Base-by-base conservation (phyloP, 225 moss, liverwort and hornwort genomes). In the Climacium dendroides region DNA sequence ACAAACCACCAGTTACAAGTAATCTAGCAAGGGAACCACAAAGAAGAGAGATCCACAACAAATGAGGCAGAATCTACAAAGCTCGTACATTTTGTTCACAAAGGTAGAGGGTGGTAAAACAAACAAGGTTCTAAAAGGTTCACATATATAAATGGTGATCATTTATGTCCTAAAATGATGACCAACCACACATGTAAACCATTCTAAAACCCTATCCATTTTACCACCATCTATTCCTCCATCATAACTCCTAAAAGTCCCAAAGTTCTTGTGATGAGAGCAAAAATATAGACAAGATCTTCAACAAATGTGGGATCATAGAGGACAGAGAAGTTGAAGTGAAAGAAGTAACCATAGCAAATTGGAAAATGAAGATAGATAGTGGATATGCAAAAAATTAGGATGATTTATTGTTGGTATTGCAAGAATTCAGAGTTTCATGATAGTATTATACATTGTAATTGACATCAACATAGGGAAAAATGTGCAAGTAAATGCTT, bases 191-290 rank as follows among this genome's bases (percentile, higher is more conserved):
- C 32, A 62, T 32, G 32, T 62, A 16, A 62, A 62, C 15, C 32
- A 63, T 32, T 32, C 17, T 32, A 32, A 8, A 62, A 13, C 7
- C 67, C 2, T 67, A 0, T 22, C 4, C 3, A 5, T 19, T 64
- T 64, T 10, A 64, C 1, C 10, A 35, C 35, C 35, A 35, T 37
- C 7, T 13, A 22, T 2, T 67, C 3, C 3, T 34, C 10, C 10
- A 64, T 2, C 0, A 34, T 16, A 62, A 5, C 8, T 5, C 2
- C 3, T 34, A 8, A 10, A 35, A 45, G 0, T 66, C 20, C 62
- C 11, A n/a, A 1, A 12, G 4, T 0, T 66, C n/a, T 66, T 20
- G 20, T 11, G 0, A 4, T 66, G 1, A 20, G 0, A n/a, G 20
- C 11, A n/a, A n/a, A 11, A n/a, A 66, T 66, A 6, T 11, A n/a